phyloP scores from a whole-genome alignment of 1,139 yeast species.

The Blastobotrys persicus region DNA sequence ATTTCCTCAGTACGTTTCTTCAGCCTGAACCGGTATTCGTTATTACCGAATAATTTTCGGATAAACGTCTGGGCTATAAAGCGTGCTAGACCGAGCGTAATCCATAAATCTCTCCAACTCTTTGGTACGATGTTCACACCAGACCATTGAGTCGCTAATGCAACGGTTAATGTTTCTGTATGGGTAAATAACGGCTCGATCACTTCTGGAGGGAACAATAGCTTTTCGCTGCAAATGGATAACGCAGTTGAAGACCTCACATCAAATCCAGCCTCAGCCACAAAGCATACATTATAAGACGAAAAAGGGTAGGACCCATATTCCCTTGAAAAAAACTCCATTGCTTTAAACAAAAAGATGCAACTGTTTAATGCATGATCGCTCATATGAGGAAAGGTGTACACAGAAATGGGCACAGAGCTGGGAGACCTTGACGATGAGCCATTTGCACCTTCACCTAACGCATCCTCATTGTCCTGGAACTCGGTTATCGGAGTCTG shows the following conservation, averaged over 20 bases:
- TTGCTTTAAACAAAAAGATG: slow-evolving; percentile 68
- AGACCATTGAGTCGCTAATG: slow-evolving; percentile 87
- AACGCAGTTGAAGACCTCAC: slow-evolving; percentile 71
- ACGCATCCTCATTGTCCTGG: slow-evolving; percentile 38
- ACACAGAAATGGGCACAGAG: slow-evolving; percentile 50
- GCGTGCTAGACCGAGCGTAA: slow-evolving; percentile 78
- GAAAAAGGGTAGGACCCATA: slow-evolving; percentile 93
- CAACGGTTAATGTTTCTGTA: slow-evolving; percentile 65
- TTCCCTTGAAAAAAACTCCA: slow-evolving; percentile 81
- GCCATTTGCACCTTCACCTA: slow-evolving; percentile 40
- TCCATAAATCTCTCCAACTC: slow-evolving; percentile 84
- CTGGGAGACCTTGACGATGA: slow-evolving; percentile 15
- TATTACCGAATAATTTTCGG: slow-evolving; percentile 71
- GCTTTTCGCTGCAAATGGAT: slow-evolving; percentile 58
- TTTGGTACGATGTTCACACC: slow-evolving; percentile 89
- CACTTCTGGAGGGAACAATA: slow-evolving; percentile 71
- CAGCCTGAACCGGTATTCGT: slow-evolving; percentile 72
- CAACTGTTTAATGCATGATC: slow-evolving; percentile 71
- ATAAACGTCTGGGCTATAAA: slow-evolving; percentile 79
- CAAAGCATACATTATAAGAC: slow-evolving; percentile 73
- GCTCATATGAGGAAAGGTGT: slow-evolving; percentile 55
- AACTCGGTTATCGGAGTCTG: slow-evolving; percentile 51
- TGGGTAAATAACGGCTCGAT: slow-evolving; percentile 77
- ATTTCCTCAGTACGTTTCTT: slow-evolving; percentile 64
- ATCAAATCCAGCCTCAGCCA: slow-evolving; percentile 53